phyloP scores from a whole-genome alignment of 2,329 filamentous ascomycete species.

The Cercospora sp. region DNA sequence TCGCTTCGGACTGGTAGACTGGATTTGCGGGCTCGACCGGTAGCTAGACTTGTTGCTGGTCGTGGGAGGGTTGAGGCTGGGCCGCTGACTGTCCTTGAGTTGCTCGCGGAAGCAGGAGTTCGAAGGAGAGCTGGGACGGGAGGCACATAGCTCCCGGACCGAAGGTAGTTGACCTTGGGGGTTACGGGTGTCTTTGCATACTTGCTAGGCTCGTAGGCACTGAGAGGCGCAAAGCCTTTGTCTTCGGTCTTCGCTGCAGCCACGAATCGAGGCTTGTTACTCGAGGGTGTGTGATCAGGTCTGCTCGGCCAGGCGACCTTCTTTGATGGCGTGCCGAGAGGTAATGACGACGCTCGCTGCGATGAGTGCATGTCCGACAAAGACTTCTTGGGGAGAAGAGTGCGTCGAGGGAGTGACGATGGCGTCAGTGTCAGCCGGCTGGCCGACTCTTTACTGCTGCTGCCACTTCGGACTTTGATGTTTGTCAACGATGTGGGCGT shows the following conservation, averaged over 20 bases:
- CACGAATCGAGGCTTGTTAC: constrained; percentile 32
- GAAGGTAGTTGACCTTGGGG: constrained; percentile 33
- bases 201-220: constrained; percentile 37
- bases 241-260: constrained; percentile 25
- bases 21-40: constrained; percentile 23
- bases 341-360: constrained; percentile 28
- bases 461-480: constrained; percentile 27
- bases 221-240: constrained; percentile 37
- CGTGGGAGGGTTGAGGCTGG: constrained; percentile 27
- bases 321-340: constrained; percentile 20
- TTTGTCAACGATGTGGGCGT: constrained; percentile 44
- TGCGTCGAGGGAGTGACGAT: constrained; percentile 24
- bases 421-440: constrained; percentile 20
- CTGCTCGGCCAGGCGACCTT: constrained; percentile 21
- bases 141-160: constrained; percentile 20
- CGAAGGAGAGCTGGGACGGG: constrained; percentile 18
- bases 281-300: constrained; percentile 23
- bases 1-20: constrained; percentile 28
- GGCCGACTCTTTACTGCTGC: constrained; percentile 19
- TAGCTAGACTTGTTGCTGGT: constrained; percentile 20
- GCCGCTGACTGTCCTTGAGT: constrained; percentile 16
- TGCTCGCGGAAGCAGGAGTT: constrained; percentile 13
- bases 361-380: constrained; percentile 22
- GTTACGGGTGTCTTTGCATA: constrained; percentile 38
- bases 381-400: constrained; percentile 24